Base-by-base conservation (phyloP, 495 filamentous ascomycete genomes). In the Trichocladium uniseriatum region DNA sequence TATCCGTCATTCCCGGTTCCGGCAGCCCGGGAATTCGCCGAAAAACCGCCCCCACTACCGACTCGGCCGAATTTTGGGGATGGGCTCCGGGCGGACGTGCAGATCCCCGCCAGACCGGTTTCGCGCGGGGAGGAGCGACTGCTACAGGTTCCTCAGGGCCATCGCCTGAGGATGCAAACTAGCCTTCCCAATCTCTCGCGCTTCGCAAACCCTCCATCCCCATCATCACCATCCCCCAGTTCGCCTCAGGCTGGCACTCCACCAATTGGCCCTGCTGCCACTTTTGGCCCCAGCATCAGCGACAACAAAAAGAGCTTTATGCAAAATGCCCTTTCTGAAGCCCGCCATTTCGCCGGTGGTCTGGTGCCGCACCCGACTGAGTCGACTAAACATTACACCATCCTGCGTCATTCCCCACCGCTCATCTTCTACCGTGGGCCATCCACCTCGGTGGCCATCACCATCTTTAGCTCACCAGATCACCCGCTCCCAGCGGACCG, bases 401-500 rank as follows among this genome's bases (percentile, higher is more conserved):
- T 86, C 44, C 69, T 86, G 15, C 77, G 82, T 2, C 82, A 86
- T 52, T 83, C 81, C 0, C 66, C 76, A 16, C 73, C 75, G 0
- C 55, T 86, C 4, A 71, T 85, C 24, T 78, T 80, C 51, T 85
- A 84, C 59, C 74, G 76, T 34, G 82, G 82, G 0, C 72, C 73
- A 18, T 69, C 70, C 21, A 86, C 82, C 4, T 79, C 78, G 19
- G 63, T 86, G 4, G 68, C 75, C 2, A 66, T 85, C 24, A 78
- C 80, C 16, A 70, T 83, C 43, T 83, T 86, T 64, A 61, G 56
- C 52, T 48, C 58, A 0, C 67, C 75, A 9, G 73, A 81, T 54
- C 57, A 65, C 14, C 73, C 74, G 1, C 58, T 85, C 4, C 80
- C 81, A 1, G 29, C 62, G 1, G 72, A 79, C 35, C 78, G 81